Base-by-base conservation (phyloP, 2,329 filamentous ascomycete species). In the Pyrenophora tritici-repentis region DNA sequence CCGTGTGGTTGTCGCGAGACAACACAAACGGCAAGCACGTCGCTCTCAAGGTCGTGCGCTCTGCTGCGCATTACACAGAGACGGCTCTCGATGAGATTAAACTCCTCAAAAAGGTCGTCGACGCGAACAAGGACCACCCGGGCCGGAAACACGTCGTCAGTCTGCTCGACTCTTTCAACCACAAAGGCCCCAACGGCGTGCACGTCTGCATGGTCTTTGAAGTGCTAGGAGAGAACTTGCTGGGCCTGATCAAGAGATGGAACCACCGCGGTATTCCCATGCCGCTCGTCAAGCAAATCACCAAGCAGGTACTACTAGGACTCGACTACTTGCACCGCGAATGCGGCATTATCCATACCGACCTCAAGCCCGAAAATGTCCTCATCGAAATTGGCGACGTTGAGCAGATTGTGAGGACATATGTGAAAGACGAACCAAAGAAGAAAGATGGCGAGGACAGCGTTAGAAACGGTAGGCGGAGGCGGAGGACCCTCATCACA, bases 141-240 rank as follows among this genome's bases (percentile, higher is more conserved):
- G 94, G 94, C 69, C 88, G 93, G 62, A 90, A 90, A 74, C 93
- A 97, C 69, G 94, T 97, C 59, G 94, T 99, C 73, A 96, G 91
- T 74, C 82, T 99, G 33, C 83, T 97, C 64, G 93, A 97, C 75
- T 96, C 91, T 0, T 99, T 99, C 74, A 93, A 97, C 73, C 94
- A 97, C 78, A 95, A 95, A 75, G 94, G 94, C 8, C 93, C 93
- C 36, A 95, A 99, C 69, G 94, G 94, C 40, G 89, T 91, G 43
- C 94, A 99, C 71, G 91, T 97, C 52, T 99, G 94, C 79, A 97
- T 99, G 93, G 94, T 99, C 6, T 99, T 99, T 67, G 94, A 99
- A 75, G 94, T 99, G 3, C 77, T 99, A 49, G 94, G 94, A 46
- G 92, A 97, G 81, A 97, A 97, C 71, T 77, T 97, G 58, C 79